Evolutionary conservation across 2,329 filamentous ascomycete species (phyloP), one percentile per base, ranked within the genome.

Genomic region (Epichloe sibirici): DNA sequence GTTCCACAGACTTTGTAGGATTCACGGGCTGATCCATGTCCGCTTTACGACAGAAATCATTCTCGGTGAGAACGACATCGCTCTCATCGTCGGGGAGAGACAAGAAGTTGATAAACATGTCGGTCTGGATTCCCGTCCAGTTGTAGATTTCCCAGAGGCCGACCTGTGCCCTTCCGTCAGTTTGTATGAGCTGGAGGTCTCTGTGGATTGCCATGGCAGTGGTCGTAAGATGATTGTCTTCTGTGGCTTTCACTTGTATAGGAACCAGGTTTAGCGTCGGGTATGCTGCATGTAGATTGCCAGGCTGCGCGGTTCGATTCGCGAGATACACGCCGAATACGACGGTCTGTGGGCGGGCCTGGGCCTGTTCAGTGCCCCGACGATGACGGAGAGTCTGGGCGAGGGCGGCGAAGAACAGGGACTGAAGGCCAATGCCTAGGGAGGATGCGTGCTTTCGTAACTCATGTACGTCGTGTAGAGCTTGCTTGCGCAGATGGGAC

Each of bases 251-350:
- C 2, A 93, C 76, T 11, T 75, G 74, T 0, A 96, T 67, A 0
- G 90, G 89, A 2, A 95, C 75, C 4, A 96, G 74, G 58, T 86
- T 90, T 21, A 96, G 74, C 0, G 88, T 93, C 0, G 90, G 90
- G 35, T 81, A 83, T 0, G 76, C 69, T 0, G 45, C 28, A 3
- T 59, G 57, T 0, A 71, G 63, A 2, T 78, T 69, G 1, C 81
- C 63, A 3, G 74, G 69, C 3, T 75, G 69, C 8, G 75, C 66
- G 0, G 77, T 75, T 49, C 89, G 79, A 64, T 94, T 95, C 43
- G 89, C 87, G 8, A 95, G 77, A 65, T 95, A 96, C 23, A 95
- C 68, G 2, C 90, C 90, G 49, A 95, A 75, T 0, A 88, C 69
- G 2, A 87, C 56, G n/a, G 51, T 47, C 2, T 45, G 44, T 44